These are phyloP conservation scores for Baorangia bicolor DNA, from an alignment of 768 basidiomycete species.

Conservation along the genomic window DNA sequence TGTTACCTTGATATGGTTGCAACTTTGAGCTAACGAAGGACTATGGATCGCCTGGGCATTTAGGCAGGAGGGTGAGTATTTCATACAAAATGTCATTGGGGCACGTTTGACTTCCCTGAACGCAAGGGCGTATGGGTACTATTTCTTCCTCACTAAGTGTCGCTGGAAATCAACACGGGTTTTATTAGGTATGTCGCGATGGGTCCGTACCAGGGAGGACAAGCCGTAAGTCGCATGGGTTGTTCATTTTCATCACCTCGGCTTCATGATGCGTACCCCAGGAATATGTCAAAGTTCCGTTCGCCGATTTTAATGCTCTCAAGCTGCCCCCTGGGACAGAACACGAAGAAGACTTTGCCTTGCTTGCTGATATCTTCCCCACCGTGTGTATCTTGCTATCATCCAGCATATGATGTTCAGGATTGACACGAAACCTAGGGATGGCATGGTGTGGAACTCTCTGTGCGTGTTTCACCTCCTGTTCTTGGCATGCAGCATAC, in stretches of 20 bases:
- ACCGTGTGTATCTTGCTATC: not conserved
- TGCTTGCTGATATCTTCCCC: not conserved
- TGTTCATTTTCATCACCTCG: not conserved
- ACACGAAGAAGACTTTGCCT: not conserved
- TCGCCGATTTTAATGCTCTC: not conserved
- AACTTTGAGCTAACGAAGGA: not conserved
- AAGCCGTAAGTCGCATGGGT: not conserved
- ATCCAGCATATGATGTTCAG: not conserved
- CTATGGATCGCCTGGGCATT: not conserved
- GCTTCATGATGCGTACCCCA: not conserved
- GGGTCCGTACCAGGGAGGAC: not conserved
- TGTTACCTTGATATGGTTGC: not conserved
- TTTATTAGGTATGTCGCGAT: not conserved
- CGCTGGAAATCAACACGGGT: not conserved
- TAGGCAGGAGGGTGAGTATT: conserved; percentile 3
- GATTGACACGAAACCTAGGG: not conserved
- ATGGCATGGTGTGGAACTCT: not conserved
- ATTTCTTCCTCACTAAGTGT: not conserved
- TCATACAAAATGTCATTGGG: not conserved
- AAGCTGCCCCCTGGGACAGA: not conserved
- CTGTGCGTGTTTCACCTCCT: not conserved
- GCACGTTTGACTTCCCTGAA: not conserved
- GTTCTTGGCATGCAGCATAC: not conserved
- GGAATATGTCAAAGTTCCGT: not conserved
- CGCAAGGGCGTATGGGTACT: not conserved